Evolutionary conservation across 495 filamentous ascomycete genomes (phyloP), one percentile per base, ranked within the genome.

Genomic region (Trichoderma reesei): DNA sequence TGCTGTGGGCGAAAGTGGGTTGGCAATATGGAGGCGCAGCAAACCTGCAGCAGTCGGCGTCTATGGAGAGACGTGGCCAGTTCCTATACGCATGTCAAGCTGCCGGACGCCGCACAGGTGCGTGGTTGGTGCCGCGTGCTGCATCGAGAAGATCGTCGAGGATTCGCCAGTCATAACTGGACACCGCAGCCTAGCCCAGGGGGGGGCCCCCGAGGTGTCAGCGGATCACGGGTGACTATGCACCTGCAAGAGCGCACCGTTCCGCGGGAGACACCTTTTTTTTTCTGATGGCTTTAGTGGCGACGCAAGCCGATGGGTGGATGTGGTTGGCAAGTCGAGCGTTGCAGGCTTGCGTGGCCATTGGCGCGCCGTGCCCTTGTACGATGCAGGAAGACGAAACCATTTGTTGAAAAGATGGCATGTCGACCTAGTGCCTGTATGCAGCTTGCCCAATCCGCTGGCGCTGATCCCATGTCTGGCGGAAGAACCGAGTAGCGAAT

Each of bases 181-280:
- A 26, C 51, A 31, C 51, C 20, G 18, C 51, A 31, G 51, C 26
- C 31, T 56, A 34, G 51, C 34, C 51, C 51, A 56, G 51, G 51
- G 46, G 51, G 26, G 20, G 20, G n/a, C n/a, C 48, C 48, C 51
- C 51, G 26, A 56, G 20, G 20, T 56, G 51, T 34, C 51, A 56
- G 51, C 20, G 51, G 51, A 56, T 56, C 51, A 56, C 51, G 51
- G 51, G 51, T 31, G 51, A 56, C 51, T 56, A 56, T 56, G 51
- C 51, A 56, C 51, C 51, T 56, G 51, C 51, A 56, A 56, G 51
- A 56, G 51, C 51, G 51, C 51, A 56, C 51, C 51, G 51, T 56
- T 56, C 51, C 51, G 51, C 26, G 51, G 51, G 51, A 20, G 51
- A 56, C 51, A 34, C 13, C n/a, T n/a, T n/a, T n/a, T n/a, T n/a